Evolutionary conservation across 257 asterid genomes (phyloP).

Genomic region (Agastache rugosa): DNA sequence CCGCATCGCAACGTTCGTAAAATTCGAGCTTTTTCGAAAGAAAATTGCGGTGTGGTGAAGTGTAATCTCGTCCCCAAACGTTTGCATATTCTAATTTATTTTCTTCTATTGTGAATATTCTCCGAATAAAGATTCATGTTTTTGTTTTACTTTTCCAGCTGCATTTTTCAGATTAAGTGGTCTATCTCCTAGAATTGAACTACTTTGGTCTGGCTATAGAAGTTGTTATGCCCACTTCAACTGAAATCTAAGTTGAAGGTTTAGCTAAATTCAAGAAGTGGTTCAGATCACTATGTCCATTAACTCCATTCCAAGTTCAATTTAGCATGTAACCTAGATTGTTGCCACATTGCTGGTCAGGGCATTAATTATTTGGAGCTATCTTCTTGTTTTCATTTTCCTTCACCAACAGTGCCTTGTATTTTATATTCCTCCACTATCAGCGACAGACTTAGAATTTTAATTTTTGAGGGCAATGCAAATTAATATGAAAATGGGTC

Average conservation of each 20-base stretch:
- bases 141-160: background rate
- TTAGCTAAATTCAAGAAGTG: background rate
- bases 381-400: too few relatives aligned
- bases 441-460: background rate
- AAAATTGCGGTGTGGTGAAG: too few relatives aligned
- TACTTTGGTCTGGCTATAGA: background rate
- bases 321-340: background rate
- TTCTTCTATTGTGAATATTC: too few relatives aligned
- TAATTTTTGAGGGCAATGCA: background rate
- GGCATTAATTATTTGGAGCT: background rate
- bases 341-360: background rate
- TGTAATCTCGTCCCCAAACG: too few relatives aligned
- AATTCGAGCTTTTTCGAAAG: background rate
- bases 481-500: background rate
- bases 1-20: too few relatives aligned
- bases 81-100: too few relatives aligned
- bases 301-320: background rate
- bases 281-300: background rate
- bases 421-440: background rate
- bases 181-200: background rate
- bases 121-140: too few relatives aligned
- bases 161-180: background rate
- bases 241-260: background rate
- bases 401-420: background rate
- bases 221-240: background rate